Conservation (phyloP, 805 yeast species). For the Wickerhamia fluorescens region DNA sequence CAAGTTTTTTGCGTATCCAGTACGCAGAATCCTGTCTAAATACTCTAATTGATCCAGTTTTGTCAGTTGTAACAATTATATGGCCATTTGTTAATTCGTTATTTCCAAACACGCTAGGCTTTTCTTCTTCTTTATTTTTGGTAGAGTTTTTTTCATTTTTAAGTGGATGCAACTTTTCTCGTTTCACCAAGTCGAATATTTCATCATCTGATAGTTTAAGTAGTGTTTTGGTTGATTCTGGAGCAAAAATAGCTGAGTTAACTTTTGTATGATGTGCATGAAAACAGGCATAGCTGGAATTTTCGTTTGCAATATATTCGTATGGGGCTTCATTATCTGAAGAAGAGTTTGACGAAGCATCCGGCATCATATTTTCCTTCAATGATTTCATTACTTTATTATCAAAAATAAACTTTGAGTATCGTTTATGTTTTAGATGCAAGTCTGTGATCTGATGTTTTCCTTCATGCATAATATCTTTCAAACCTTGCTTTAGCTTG, state of each 20-base stretch:
- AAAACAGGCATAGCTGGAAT: constrained; percentile 58
- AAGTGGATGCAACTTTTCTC: constrained; percentile 12
- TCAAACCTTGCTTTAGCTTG: constrained; percentile 26
- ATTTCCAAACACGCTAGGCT: not conserved
- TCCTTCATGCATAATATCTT: constrained; percentile 29
- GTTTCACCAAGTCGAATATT: constrained; percentile 52
- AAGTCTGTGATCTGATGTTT: constrained; percentile 27
- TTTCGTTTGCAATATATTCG: constrained; percentile 36
- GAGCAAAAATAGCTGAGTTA: constrained; percentile 75
- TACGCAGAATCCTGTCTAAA: constrained; percentile 75
- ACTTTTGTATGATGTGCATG: constrained; percentile 73
- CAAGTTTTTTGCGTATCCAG: constrained; percentile 19
- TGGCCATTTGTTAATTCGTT: constrained; percentile 21
- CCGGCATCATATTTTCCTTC: too few relatives aligned
- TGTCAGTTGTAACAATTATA: constrained; percentile 74
- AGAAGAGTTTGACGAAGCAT: not conserved
- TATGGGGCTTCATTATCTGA: constrained; percentile 4
- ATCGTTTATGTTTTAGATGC: constrained; percentile 18
- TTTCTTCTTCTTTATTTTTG: constrained; percentile 3
- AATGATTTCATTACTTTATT: constrained; percentile 20
- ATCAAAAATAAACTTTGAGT: constrained; percentile 21
- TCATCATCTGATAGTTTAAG: constrained; percentile 73
- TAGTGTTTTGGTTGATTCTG: constrained; percentile 54
- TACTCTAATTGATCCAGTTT: constrained; percentile 63
- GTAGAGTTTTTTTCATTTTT: constrained; percentile 1